phyloP scores from a whole-genome alignment of 78 protist genomes.

The Mastigamoeba balamuthi region DNA sequence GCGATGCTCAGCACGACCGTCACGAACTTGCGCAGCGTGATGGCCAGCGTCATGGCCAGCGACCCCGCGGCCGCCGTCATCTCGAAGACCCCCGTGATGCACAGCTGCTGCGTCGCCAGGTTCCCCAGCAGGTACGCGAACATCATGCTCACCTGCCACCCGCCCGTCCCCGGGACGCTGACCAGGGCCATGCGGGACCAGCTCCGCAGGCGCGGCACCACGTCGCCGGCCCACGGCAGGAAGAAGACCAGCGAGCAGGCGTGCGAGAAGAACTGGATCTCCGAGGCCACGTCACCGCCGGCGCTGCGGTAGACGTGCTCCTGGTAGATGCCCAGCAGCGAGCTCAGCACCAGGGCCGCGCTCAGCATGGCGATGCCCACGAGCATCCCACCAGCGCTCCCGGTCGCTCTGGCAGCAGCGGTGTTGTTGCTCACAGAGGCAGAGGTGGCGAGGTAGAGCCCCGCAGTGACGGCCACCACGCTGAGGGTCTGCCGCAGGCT shows the following conservation, averaged over 20 bases:
- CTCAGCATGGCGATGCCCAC: slow-evolving; percentile 37
- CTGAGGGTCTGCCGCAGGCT: not conserved
- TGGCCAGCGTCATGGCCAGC: slow-evolving; percentile 34
- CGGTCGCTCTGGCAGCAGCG: not conserved
- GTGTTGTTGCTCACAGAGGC: not conserved
- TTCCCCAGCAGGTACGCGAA: too few species aligned
- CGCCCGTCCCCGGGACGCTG: too few species aligned
- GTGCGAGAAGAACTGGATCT: too few species aligned
- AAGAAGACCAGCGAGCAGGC: too few species aligned
- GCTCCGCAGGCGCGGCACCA: too few species aligned
- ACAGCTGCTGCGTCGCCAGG: too few species aligned
- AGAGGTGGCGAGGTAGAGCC: not conserved
- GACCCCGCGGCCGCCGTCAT: slow-evolving; percentile 5
- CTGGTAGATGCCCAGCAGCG: slow-evolving; percentile 35
- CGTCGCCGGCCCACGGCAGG: too few species aligned
- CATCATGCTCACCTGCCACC: too few species aligned
- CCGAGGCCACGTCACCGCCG: too few species aligned
- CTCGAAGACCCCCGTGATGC: too few species aligned
- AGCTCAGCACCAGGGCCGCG: slow-evolving; percentile 28
- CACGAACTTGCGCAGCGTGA: slow-evolving; percentile 33
- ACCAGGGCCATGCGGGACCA: too few species aligned
- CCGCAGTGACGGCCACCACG: not conserved
- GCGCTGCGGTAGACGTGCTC: slow-evolving; percentile 9
- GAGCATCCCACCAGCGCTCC: not conserved
- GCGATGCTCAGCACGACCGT: slow-evolving; percentile 22